Evolutionary conservation across 805 yeast genomes (phyloP).

Genomic region (Suhomyces prunicola): DNA sequence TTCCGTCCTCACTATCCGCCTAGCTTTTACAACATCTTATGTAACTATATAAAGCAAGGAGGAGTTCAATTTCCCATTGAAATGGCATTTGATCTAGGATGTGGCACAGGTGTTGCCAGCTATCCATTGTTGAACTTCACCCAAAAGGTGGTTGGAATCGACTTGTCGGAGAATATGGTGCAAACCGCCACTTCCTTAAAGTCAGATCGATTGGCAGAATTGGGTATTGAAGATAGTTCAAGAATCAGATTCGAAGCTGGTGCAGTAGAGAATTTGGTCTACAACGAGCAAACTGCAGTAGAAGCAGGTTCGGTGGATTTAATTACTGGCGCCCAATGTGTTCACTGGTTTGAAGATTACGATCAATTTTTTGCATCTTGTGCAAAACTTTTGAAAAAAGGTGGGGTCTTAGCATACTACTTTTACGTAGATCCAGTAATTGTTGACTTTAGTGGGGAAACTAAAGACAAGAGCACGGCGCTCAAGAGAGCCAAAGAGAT

Average conservation of each 20-base stretch:
- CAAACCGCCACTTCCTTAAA: slow-evolving; percentile 36
- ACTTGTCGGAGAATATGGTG: slow-evolving; percentile 47
- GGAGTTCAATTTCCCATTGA: slow-evolving; percentile 13
- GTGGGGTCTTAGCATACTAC: slow-evolving; percentile 44
- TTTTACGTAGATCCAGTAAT: slow-evolving; percentile 41
- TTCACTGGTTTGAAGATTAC: slow-evolving; percentile 41
- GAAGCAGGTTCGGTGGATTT: slow-evolving; percentile 27
- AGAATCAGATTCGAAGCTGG: slow-evolving; percentile 31
- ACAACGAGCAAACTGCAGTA: slow-evolving; percentile 11
- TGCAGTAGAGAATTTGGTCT: slow-evolving; percentile 30
- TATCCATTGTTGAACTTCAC: slow-evolving; percentile 41
- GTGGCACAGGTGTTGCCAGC: slow-evolving; percentile 55
- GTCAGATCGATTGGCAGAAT: slow-evolving; percentile 18
- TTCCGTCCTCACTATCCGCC: slow-evolving; percentile 43
- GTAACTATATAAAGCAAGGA: slow-evolving; percentile 21
- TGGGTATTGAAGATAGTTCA: slow-evolving; percentile 22
- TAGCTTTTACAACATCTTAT: slow-evolving; percentile 31
- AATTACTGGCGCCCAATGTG: slow-evolving; percentile 42
- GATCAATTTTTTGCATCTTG: slow-evolving; percentile 30
- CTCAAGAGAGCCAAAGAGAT: slow-evolving; percentile 20
- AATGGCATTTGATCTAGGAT: slow-evolving; percentile 42
- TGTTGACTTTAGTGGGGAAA: slow-evolving; percentile 22
- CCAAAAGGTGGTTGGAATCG: slow-evolving; percentile 42
- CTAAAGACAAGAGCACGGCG: slow-evolving; percentile 12
- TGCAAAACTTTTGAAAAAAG: slow-evolving; percentile 33